Conservation (phyloP, 2,329 filamentous ascomycete genomes). For the Talaromyces sp. region DNA sequence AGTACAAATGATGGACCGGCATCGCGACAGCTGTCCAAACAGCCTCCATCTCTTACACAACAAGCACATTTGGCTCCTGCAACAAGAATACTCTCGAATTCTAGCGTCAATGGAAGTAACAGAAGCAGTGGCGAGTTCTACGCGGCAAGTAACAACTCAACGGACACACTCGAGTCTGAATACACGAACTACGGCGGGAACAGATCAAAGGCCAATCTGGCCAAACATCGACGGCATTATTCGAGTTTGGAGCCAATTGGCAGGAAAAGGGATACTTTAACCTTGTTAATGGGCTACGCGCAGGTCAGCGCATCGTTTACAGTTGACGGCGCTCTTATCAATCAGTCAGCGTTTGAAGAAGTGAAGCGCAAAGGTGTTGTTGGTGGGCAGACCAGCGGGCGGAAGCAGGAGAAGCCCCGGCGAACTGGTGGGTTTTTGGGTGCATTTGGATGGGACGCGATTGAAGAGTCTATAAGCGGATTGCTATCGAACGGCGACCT, state of each 20-base stretch:
- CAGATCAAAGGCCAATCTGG: constrained; percentile 52
- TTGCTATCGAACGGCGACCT: constrained; percentile 82
- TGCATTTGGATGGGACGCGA: constrained; percentile 80
- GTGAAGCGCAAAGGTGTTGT: constrained; percentile 93
- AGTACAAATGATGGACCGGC: constrained; percentile 28
- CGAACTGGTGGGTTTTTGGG: constrained; percentile 79
- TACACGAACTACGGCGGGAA: constrained; percentile 58
- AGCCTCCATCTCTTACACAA: constrained; percentile 28
- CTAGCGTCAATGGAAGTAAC: constrained; percentile 74
- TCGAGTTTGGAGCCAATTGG: constrained; percentile 42
- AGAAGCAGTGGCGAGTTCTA: constrained; percentile 94
- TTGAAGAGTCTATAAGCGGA: constrained; percentile 84
- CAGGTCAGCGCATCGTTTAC: constrained; percentile 91
- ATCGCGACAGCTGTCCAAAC: constrained; percentile 25
- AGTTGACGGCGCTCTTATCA: constrained; percentile 85
- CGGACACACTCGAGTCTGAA: constrained; percentile 88
- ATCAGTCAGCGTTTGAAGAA: constrained; percentile 86
- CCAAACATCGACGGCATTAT: constrained; percentile 43
- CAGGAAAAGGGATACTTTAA: constrained; percentile 52
- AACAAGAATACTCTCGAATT: constrained; percentile 70
- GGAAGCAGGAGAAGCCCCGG: constrained; percentile 44
- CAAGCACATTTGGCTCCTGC: constrained; percentile 45
- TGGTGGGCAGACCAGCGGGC: constrained; percentile 68
- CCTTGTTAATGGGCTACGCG: constrained; percentile 96
- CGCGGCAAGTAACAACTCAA: constrained; percentile 89